phyloP scores from a whole-genome alignment of 768 basidiomycete genomes.

The Boletus coccyginus region DNA sequence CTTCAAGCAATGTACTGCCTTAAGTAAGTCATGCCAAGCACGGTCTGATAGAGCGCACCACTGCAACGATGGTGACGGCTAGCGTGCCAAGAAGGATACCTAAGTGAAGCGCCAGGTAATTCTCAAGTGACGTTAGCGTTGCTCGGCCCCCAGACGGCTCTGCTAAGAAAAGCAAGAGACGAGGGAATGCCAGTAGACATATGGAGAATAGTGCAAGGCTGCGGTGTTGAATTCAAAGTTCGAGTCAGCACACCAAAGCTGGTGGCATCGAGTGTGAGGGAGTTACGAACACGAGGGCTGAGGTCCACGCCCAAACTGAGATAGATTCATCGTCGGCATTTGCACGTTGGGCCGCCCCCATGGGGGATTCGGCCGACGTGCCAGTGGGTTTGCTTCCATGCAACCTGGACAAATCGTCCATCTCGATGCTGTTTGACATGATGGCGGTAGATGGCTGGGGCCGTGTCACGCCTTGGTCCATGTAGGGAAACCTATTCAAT shows the following conservation, averaged over 20 bases:
- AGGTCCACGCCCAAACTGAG: conserved; percentile 39
- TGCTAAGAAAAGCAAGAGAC: conserved; percentile 65
- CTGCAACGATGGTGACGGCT: conserved; percentile 54
- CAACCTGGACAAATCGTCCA: conserved; percentile 36
- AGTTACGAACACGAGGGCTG: conserved; percentile 31
- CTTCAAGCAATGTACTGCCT: conserved; percentile 24
- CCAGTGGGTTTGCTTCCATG: not conserved
- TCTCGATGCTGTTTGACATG: conserved; percentile 38
- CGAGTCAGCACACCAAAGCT: not conserved
- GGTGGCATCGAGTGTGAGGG: not conserved
- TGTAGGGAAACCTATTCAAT: too few relatives aligned
- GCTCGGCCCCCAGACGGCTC: conserved; percentile 42
- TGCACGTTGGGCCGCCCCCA: conserved; percentile 6
- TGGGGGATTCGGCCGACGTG: conserved; percentile 9
- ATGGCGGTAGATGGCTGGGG: not conserved
- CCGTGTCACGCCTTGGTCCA: not conserved
- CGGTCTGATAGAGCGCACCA: conserved; percentile 37
- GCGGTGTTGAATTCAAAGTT: not conserved
- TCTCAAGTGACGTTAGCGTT: conserved; percentile 62
- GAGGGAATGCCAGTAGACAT: conserved; percentile 53
- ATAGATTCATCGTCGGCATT: conserved; percentile 23
- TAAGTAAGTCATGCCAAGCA: conserved; percentile 3
- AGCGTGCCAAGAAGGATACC: conserved; percentile 59
- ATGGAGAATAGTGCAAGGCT: conserved; percentile 37
- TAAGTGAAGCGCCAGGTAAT: conserved; percentile 64